phyloP scores from a whole-genome alignment of 2,329 filamentous ascomycete species.

The Penicillium verrucosum region DNA sequence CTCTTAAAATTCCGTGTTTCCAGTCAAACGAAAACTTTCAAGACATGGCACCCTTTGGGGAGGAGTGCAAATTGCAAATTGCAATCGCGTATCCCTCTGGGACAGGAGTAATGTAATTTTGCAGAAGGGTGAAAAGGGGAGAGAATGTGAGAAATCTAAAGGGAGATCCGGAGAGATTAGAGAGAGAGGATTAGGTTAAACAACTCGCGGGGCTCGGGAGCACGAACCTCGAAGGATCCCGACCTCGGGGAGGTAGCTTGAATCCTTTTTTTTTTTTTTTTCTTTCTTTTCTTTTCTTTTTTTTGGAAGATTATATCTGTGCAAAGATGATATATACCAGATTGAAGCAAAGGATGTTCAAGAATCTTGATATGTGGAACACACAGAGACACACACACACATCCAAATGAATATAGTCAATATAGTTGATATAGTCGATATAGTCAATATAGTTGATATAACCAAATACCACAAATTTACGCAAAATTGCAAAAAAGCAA shows the following conservation, averaged over 20 bases:
- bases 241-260: slow-evolving; percentile 5
- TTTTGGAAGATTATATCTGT: neutral
- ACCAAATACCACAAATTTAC: neutral
- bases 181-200: slow-evolving; percentile 12
- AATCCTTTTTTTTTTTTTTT: neutral
- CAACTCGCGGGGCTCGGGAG: slow-evolving; percentile 20
- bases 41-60: slow-evolving; percentile 32
- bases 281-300: neutral
- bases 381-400: neutral
- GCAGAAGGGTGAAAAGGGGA: slow-evolving; percentile 14
- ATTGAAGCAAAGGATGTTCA: neutral
- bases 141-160: slow-evolving; percentile 18
- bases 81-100: slow-evolving; percentile 6
- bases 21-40: slow-evolving; percentile 15
- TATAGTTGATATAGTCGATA: neutral
- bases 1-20: slow-evolving; percentile 8
- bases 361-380: neutral
- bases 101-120: slow-evolving; percentile 12
- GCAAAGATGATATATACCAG: neutral
- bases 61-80: slow-evolving; percentile 1
- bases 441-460: neutral
- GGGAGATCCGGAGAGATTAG: slow-evolving; percentile 6
- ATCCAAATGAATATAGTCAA: neutral
- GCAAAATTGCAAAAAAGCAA: neutral
- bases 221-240: slow-evolving; percentile 16